Evolutionary conservation across 495 filamentous ascomycete species (phyloP).

Genomic region (Trichoderma asperelloides): DNA sequence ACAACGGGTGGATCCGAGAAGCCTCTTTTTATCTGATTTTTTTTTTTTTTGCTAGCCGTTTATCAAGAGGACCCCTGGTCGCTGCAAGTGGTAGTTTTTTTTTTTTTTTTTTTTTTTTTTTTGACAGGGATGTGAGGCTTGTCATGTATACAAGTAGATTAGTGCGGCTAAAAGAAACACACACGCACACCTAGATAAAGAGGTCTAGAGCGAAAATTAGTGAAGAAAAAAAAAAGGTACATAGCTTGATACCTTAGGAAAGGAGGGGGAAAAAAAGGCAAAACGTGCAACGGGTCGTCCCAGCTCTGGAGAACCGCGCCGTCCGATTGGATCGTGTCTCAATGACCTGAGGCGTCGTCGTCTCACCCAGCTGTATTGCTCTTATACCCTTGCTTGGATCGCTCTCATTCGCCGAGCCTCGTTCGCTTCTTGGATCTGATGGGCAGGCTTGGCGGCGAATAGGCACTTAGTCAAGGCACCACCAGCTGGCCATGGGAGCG

Average conservation of each 20-base stretch:
- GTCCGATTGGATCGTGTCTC: background rate
- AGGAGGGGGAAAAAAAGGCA: background rate
- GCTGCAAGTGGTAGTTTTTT: too few species aligned
- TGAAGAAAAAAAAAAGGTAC: background rate
- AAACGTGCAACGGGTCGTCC: background rate
- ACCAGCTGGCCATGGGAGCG: background rate
- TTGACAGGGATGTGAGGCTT: background rate
- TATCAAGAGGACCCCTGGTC: too few species aligned
- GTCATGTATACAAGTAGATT: background rate
- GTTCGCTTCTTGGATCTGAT: background rate
- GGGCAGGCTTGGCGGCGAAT: background rate
- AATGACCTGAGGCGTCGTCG: background rate
- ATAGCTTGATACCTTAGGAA: background rate
- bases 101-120: too few species aligned
- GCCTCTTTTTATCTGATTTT: background rate
- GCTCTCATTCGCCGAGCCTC: background rate
- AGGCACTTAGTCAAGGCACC: background rate
- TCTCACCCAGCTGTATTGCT: background rate
- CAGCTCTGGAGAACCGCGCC: background rate
- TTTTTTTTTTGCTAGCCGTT: too few species aligned
- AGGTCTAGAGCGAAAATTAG: background rate
- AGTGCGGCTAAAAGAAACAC: background rate
- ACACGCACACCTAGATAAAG: background rate
- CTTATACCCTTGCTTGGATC: background rate
- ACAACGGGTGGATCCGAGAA: slow-evolving; percentile 6